Evolutionary conservation across 139 green algal genomes (phyloP), one percentile per base, ranked within the genome.

Genomic region (Chlorella sp.): DNA sequence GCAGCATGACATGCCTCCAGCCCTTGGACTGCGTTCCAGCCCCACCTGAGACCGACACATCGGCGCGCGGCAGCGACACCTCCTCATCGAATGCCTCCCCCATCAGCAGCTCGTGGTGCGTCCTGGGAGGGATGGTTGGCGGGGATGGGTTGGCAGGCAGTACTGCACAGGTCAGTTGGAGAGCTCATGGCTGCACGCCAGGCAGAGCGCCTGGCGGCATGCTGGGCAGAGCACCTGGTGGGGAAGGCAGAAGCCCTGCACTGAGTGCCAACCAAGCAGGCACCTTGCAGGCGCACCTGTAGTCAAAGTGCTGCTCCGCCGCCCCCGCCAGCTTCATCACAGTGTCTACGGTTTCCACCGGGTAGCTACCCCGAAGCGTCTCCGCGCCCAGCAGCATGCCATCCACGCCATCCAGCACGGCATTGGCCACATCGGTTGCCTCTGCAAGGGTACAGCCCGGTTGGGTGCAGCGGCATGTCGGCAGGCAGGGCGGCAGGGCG

Each of bases 351-450:
- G 84, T 89, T n/a, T 83, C 36, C n/a, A 89, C 92, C 95, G 94
- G 25, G 94, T 97, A 87, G 96, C 94, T 3, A 34, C 95, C 96
- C 0, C 94, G 82, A 92, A 97, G 95, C 17, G 96, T 98, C 87
- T 98, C 96, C 0, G 92, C 93, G 23, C 94, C 95, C 78, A 98
- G 93, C 88, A 69, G 63, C 64, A 21, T 13, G n/a, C 64, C 30
- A 1, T 32, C 25, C 64, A 41, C n/a, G 6, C 17, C 64, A 26
- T 71, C 64, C 6, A 41, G 64, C 63, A 70, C 30, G 62, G 44
- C 44, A 9, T 51, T 51, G 44, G 44, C 44, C 44, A 51, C 44
- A 51, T 51, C 44, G 44, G 44, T 51, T 6, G 44, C 44, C 44
- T 51, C 44, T 51, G 44, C 44, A 51, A 6, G 9, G 44, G 44